A percentile compares a stretch with the other conserved stretches of the same genome.
Evolutionary conservation across 2,329 filamentous ascomycete genomes (phyloP).

Genomic region (Aureobasidium sp.): DNA sequence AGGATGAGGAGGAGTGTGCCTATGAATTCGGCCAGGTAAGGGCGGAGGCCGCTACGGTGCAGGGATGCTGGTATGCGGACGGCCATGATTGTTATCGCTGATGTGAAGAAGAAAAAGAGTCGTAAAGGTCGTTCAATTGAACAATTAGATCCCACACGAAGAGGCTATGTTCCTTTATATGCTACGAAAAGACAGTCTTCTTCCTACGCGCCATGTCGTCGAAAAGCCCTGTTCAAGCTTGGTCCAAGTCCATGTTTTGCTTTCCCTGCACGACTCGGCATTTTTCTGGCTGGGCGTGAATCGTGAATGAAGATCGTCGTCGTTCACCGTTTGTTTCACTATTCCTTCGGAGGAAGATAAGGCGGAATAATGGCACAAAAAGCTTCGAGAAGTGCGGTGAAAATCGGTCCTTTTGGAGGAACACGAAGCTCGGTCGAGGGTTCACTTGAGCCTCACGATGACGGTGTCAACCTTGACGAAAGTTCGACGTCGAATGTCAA

Average conservation of each 20-base stretch:
- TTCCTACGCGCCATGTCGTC: neutral
- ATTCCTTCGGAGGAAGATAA: neutral
- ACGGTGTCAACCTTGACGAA: neutral
- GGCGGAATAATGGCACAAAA: neutral
- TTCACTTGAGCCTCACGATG: neutral
- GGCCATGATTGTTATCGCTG: neutral
- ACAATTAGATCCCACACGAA: neutral
- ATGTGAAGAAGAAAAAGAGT: neutral
- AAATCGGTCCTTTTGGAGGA: slow-evolving; percentile 1
- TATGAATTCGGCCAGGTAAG: slow-evolving; percentile 7
- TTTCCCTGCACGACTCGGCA: neutral
- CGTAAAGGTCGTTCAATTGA: neutral
- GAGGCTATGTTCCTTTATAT: neutral
- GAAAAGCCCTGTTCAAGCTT: neutral
- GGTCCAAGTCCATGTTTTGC: slow-evolving; percentile 1
- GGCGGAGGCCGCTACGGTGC: neutral
- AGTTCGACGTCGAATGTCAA: neutral
- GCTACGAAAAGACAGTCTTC: neutral
- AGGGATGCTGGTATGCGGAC: neutral
- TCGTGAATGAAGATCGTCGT: neutral
- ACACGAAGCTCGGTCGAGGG: neutral
- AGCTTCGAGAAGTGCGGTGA: slow-evolving; percentile 1
- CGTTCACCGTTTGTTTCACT: slow-evolving; percentile 5
- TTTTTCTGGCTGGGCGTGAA: neutral
- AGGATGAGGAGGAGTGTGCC: slow-evolving; percentile 8